A percentile compares a stretch with the other conserved stretches of the same genome.
These are phyloP conservation scores for Pugionium dolabratum DNA, from an alignment of 345 rosid species.

Conservation along the genomic window DNA sequence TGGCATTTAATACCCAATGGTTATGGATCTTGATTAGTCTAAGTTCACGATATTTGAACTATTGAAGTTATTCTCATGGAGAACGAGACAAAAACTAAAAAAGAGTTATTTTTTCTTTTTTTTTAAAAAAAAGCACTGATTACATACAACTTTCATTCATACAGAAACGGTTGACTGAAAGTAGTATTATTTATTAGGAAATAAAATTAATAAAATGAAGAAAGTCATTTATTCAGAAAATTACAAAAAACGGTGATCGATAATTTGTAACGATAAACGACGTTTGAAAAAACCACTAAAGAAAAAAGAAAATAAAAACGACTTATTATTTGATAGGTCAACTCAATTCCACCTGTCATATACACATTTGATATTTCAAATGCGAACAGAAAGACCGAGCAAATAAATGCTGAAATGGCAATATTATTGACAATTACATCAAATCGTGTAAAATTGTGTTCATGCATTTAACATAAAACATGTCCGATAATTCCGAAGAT, in stretches of 20 bases:
- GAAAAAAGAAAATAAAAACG: neutral
- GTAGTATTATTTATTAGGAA: neutral
- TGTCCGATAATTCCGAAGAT: slow-evolving; percentile 18
- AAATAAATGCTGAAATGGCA: neutral
- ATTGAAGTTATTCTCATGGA: neutral
- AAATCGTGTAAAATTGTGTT: neutral
- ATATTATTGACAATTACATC: neutral
- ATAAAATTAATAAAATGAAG: no score
- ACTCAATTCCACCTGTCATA: no score
- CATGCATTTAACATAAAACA: slow-evolving; percentile 22
- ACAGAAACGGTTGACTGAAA: neutral
- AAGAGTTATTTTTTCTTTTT: no score
- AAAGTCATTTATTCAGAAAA: neutral
- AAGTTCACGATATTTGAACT: no score
- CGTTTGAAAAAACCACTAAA: neutral
- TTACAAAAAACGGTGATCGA: neutral
- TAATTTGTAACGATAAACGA: no score
- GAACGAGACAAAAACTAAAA: neutral
- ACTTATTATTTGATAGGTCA: neutral
- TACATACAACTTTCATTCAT: neutral
- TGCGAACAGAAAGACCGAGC: slow-evolving; percentile 10
- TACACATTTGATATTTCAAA: slow-evolving; percentile 1
- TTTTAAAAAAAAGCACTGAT: neutral
- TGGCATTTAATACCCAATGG: no score
- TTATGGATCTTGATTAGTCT: no score